Evolutionary conservation across 2,329 filamentous ascomycete species (phyloP), one percentile per base, ranked within the genome.

Genomic region (Colletotrichum camelliae): DNA sequence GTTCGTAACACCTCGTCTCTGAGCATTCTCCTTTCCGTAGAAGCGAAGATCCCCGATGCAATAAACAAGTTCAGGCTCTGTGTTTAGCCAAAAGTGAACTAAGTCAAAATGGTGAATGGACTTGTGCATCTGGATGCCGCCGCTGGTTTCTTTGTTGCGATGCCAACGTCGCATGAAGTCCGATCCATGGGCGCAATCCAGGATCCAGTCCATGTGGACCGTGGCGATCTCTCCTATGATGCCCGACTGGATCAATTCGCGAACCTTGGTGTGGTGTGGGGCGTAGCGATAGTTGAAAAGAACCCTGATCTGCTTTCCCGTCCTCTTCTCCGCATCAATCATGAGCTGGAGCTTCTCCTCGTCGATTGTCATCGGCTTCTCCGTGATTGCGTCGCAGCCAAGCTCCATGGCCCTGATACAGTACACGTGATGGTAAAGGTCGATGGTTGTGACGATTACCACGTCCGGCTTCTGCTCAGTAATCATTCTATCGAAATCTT

Each of bases 301-400:
- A 1, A 93, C 91, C 18, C 91, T 87, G 5, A 92, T 86, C 52
- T 86, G 85, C 15, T 83, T 81, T 4, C 85, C 84, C 0, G 89
- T 90, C 21, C 86, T 83, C 67, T 89, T 84, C 10, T 87, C 87
- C 4, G 86, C 84, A 76, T 86, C 83, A 64, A 89, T 83, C 67
- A 89, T 89, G 61, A 83, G 80, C 31, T 83, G 84, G 64, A 86
- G 85, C n/a, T 86, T 84, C 5, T 82, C 81, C 27, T 83, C 89
- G 79, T 93, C 90, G 78, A 92, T 90, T 1, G 91, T 93, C 91
- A 93, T 92, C 6, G 91, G 91, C 81, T 93, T 93, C 79, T 93
- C 91, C 0, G 89, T 92, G n/a, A 93, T 85, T 0, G 92, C 91
- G 75, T 89, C 88, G 79, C 90, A 91, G 18, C 91, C 91, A 1